A percentile compares a stretch with the other conserved stretches of the same genome.
Conservation (phyloP, 768 basidiomycete species). For the Hypholoma sublateritium region DNA sequence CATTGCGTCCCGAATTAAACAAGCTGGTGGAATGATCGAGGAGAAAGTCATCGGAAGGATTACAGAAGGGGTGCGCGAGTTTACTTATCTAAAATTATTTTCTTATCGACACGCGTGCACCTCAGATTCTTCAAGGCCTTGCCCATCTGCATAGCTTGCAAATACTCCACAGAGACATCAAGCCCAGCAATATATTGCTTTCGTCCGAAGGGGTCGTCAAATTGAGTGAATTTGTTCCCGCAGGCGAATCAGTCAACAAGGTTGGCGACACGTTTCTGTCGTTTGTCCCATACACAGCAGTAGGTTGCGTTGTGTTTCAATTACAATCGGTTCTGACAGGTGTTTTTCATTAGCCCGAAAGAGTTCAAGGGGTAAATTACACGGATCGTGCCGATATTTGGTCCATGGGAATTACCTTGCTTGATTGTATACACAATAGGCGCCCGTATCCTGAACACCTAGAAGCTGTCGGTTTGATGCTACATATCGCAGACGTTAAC, state of each 20-base stretch:
- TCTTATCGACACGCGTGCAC: neutral
- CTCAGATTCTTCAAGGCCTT: slow-evolving; percentile 13
- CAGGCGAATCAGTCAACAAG: neutral
- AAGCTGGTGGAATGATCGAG: neutral
- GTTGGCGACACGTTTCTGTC: neutral
- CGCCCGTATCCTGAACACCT: slow-evolving; percentile 9
- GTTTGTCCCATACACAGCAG: neutral
- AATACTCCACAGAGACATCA: slow-evolving; percentile 14
- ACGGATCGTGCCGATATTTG: slow-evolving; percentile 10
- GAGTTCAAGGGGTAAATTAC: slow-evolving; percentile 6
- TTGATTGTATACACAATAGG: slow-evolving; percentile 12
- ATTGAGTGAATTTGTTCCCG: slow-evolving; percentile 7
- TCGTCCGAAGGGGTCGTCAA: slow-evolving; percentile 11
- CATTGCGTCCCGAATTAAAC: neutral
- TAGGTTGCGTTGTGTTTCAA: neutral
- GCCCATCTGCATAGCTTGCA: slow-evolving; percentile 5
- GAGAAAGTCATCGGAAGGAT: neutral
- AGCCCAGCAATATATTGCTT: slow-evolving; percentile 11
- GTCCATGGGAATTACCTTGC: slow-evolving; percentile 14
- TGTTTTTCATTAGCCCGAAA: slow-evolving; percentile 8
- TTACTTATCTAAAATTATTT: neutral
- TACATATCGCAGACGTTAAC: neutral
- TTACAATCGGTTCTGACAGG: neutral
- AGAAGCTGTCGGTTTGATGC: neutral
- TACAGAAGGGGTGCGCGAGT: neutral